These are phyloP conservation scores for Camellia lanceoleosa DNA, from an alignment of 148 eudicot genomes.

Conservation along the genomic window DNA sequence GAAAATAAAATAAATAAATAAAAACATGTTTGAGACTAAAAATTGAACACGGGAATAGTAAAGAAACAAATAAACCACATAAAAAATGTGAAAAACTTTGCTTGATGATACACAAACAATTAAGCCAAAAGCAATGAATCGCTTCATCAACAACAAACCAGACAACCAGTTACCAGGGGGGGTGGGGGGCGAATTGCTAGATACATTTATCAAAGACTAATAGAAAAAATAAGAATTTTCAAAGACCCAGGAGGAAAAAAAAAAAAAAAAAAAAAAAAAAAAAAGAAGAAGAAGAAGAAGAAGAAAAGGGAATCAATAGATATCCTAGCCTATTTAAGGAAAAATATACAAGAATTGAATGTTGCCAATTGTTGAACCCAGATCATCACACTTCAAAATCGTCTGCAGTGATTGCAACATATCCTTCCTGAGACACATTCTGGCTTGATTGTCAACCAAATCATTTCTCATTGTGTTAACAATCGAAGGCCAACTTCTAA, in stretches of 20 bases:
- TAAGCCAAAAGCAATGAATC: neutral
- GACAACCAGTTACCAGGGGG: neutral
- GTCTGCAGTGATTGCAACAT: no score
- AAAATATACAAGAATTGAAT: neutral
- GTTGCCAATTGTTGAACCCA: neutral
- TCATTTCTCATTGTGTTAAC: conserved; percentile 39
- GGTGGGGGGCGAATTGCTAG: neutral
- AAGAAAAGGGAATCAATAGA: neutral
- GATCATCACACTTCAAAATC: conserved; percentile 20
- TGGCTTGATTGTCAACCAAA: neutral
- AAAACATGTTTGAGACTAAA: no score
- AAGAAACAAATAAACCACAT: no score
- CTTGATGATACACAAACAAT: neutral
- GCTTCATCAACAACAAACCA: neutral
- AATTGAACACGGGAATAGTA: no score
- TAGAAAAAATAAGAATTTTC: neutral
- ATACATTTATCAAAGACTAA: conserved; percentile 2
- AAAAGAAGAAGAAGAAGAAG: no score
- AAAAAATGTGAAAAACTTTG: no score
- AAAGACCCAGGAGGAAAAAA: neutral
- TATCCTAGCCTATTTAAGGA: neutral
- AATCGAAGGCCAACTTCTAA: conserved; percentile 63
- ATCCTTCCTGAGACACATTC: neutral
- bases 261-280: no score
- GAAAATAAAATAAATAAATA: no score